Evolutionary conservation across 2,329 filamentous ascomycete species (phyloP).

Genomic region (Trichophyton benhamiae): DNA sequence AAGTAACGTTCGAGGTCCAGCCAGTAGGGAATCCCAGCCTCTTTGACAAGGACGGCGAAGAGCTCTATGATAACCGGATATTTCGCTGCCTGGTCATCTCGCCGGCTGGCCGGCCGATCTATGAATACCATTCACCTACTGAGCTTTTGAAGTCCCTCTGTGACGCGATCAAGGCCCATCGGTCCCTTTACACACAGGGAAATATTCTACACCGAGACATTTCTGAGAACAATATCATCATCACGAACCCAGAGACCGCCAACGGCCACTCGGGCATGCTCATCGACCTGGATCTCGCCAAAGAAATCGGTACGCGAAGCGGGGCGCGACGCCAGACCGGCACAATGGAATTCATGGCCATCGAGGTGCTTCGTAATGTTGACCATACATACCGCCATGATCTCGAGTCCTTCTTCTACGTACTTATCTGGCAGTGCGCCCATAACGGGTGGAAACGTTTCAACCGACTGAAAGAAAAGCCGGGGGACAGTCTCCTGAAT

Average conservation of each 20-base stretch:
- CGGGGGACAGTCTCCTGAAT: slow-evolving; percentile 9
- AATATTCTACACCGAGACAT: slow-evolving; percentile 30
- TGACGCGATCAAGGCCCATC: slow-evolving; percentile 29
- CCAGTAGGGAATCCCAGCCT: background rate
- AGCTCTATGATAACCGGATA: slow-evolving; percentile 21
- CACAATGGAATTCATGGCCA: slow-evolving; percentile 25
- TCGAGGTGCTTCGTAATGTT: slow-evolving; percentile 22
- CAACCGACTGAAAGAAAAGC: background rate
- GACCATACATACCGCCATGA: slow-evolving; percentile 25
- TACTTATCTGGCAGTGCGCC: slow-evolving; percentile 18
- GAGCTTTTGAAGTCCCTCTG: slow-evolving; percentile 26
- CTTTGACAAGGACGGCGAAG: background rate
- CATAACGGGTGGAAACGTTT: background rate
- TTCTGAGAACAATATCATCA: slow-evolving; percentile 30
- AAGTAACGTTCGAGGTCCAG: background rate
- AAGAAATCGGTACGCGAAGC: slow-evolving; percentile 16
- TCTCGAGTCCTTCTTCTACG: slow-evolving; percentile 25
- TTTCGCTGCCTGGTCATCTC: slow-evolving; percentile 22
- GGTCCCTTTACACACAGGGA: slow-evolving; percentile 22
- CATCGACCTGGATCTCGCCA: slow-evolving; percentile 26
- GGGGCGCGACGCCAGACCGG: slow-evolving; percentile 8
- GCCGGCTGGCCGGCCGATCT: slow-evolving; percentile 20
- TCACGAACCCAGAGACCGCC: slow-evolving; percentile 17
- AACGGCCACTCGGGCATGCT: slow-evolving; percentile 19
- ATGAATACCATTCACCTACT: slow-evolving; percentile 17